Evolutionary conservation across 208 protist species (phyloP), one percentile per base, ranked within the genome.

Genomic region (Crithidia bombi): DNA sequence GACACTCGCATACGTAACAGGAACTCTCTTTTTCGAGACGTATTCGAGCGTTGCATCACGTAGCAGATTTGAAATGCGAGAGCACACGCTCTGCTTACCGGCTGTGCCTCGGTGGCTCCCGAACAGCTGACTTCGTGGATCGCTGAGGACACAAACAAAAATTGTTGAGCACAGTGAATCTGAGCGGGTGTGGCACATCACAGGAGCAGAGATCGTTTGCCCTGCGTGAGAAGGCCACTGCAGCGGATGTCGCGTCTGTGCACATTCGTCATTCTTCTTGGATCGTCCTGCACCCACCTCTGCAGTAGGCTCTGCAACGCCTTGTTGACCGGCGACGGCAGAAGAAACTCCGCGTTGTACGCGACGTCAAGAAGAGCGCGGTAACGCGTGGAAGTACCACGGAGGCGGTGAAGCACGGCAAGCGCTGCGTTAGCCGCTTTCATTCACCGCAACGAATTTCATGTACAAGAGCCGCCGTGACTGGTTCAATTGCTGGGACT

Each of bases 301-400:
- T 66, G 44, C 3, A 66, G 44, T 3, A 57, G 36, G 23, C 36
- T 26, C 33, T 57, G 47, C 30, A 66, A n/a, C 14, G 47, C 3
- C 17, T 56, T 66, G 61, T 66, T 56, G 19, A 30, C 61, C 30
- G 56, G 28, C 9, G 61, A 39, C 2, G 61, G 61, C 0, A 66
- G 46, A 14, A 47, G 61, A 36, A 56, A 43, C 36, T 66, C 61
- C 1, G 36, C 61, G 23, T 36, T 52, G 33, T 56, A 56, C 33
- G 36, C 61, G 47, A 32, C 61, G 17, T 66, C 35, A 21, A 56
- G 26, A 47, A 66, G 61, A 0, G 57, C 23, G 25, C 57, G 41
- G 41, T 51, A 51, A 25, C 51, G 57, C 21, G 38, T 64, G 23
- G 41, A 64, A 21, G 57, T 9, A 0, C 57, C 57, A 41, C 57